Percentiles rank a stretch among this genome's conserved stretches.
phyloP scores from a whole-genome alignment of 305 asterid species.

The Solanum hybrid region DNA sequence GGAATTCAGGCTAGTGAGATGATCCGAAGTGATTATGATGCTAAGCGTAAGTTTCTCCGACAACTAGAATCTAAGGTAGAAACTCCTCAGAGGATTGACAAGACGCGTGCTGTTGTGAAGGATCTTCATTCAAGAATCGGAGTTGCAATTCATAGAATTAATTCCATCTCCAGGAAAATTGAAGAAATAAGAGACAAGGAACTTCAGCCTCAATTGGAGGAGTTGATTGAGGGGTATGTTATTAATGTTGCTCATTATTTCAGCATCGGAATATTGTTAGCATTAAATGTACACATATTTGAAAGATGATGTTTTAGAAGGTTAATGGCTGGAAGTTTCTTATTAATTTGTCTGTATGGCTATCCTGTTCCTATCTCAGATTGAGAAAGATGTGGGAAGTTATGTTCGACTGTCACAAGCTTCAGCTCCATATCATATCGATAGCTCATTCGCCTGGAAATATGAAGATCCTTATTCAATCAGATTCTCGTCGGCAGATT shows the following conservation, averaged over 20 bases:
- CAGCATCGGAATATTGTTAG: neutral
- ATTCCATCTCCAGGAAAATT: slow-evolving; percentile 73
- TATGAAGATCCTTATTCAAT: slow-evolving; percentile 42
- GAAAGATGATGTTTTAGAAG: neutral
- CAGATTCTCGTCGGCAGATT: slow-evolving; percentile 56
- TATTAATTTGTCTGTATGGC: neutral
- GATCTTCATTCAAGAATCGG: slow-evolving; percentile 85
- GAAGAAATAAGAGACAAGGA: slow-evolving; percentile 89
- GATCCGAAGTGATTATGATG: slow-evolving; percentile 59
- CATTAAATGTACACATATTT: neutral
- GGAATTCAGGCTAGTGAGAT: slow-evolving; percentile 66
- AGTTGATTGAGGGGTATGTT: slow-evolving; percentile 85
- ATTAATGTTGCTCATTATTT: neutral
- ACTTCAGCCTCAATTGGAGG: slow-evolving; percentile 97
- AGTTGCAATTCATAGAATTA: slow-evolving; percentile 86
- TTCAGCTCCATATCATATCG: slow-evolving; percentile 70
- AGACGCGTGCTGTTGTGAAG: slow-evolving; percentile 78
- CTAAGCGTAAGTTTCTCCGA: slow-evolving; percentile 69
- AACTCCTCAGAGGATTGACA: slow-evolving; percentile 36
- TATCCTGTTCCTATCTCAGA: slow-evolving; percentile 29
- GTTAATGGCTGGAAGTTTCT: neutral
- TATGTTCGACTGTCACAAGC: slow-evolving; percentile 79
- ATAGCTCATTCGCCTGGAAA: slow-evolving; percentile 53
- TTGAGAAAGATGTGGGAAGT: slow-evolving; percentile 87
- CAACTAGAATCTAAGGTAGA: slow-evolving; percentile 74